Conservation (phyloP, 495 filamentous ascomycete species). For the Xylaria grammica region DNA sequence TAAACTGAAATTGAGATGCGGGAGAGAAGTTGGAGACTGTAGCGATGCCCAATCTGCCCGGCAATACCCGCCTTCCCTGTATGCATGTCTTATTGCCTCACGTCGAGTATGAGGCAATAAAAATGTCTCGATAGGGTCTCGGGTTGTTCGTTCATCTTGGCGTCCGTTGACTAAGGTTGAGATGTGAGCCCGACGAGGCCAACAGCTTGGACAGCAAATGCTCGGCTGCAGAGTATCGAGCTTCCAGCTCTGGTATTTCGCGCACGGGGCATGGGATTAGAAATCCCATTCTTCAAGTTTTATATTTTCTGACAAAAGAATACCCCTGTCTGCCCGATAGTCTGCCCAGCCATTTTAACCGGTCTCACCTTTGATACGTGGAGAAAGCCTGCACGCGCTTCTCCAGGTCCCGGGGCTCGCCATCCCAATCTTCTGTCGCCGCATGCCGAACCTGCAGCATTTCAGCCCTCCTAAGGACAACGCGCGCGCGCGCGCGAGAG, state of each 20-base stretch:
- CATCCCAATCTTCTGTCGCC: neutral
- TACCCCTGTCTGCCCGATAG: neutral
- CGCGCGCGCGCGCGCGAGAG: too few species aligned
- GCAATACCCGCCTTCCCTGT: slow-evolving; percentile 6
- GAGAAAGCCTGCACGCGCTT: slow-evolving; percentile 1
- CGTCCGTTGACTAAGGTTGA: neutral
- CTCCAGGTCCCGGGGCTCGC: slow-evolving; percentile 8
- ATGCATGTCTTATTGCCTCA: slow-evolving; percentile 10
- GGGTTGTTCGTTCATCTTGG: neutral
- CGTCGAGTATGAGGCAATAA: neutral
- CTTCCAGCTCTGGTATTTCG: neutral
- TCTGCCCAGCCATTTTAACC: neutral
- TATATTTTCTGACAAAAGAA: neutral
- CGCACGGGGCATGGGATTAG: neutral
- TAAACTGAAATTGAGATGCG: slow-evolving; percentile 12
- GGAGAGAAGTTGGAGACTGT: slow-evolving; percentile 7
- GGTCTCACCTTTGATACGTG: slow-evolving; percentile 5
- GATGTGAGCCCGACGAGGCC: slow-evolving; percentile 14
- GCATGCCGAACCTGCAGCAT: slow-evolving; percentile 1
- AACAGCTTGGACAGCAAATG: neutral
- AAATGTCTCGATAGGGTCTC: slow-evolving; percentile 5
- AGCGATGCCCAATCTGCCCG: slow-evolving; percentile 21
- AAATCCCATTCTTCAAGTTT: neutral
- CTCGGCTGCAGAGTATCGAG: neutral
- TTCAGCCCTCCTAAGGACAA: slow-evolving; percentile 7